Conservation (phyloP, 148 eudicot species). For the Camellia lanceoleosa region DNA sequence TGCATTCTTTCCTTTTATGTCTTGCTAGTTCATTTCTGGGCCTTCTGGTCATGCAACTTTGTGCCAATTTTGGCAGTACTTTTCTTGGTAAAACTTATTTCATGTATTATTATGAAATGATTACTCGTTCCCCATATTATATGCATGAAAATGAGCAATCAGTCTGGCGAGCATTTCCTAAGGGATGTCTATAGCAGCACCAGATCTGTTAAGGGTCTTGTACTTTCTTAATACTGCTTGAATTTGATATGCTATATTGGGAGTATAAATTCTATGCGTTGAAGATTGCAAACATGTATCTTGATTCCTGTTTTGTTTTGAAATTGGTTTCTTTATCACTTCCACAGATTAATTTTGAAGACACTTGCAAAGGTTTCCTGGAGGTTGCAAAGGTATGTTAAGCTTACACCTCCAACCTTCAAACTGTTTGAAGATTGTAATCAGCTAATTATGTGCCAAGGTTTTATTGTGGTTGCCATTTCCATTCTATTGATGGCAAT, state of each 20-base stretch:
- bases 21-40: not conserved
- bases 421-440: no score
- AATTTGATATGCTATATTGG: not conserved
- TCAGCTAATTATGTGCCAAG: no score
- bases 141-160: not conserved
- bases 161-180: no score
- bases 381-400: slow-evolving; percentile 88
- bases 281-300: not conserved
- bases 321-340: slow-evolving; percentile 8
- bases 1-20: not conserved
- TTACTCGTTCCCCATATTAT: not conserved
- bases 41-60: not conserved
- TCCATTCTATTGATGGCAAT: no score
- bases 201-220: not conserved
- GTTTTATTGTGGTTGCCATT: no score
- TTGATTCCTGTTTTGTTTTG: slow-evolving; percentile 2
- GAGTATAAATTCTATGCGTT: not conserved
- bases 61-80: not conserved
- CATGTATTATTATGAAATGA: not conserved
- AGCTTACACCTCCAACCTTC: slow-evolving; percentile 6
- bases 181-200: not conserved
- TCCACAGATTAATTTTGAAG: slow-evolving; percentile 92
- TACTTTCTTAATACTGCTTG: not conserved
- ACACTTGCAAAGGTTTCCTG: slow-evolving; percentile 95
- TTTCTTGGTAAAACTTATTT: not conserved